Conservation (phyloP, 768 basidiomycete species). For the Collybia sordida region DNA sequence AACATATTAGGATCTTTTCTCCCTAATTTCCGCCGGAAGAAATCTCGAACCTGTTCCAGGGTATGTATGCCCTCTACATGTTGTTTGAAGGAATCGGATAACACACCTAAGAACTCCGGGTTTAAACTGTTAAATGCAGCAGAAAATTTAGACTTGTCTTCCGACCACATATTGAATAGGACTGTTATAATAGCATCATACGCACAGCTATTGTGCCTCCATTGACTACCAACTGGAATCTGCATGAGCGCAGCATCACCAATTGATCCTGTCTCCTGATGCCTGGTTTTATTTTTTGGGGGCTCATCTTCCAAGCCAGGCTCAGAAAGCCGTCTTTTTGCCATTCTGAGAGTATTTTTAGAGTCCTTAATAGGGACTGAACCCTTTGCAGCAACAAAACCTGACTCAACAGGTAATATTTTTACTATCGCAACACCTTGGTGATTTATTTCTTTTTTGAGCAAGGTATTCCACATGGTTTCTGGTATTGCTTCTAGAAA, state of each 20-base stretch:
- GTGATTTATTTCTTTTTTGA: no score
- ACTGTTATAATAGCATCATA: slow-evolving; percentile 25
- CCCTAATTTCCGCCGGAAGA: background rate
- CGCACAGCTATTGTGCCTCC: slow-evolving; percentile 27
- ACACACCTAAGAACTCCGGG: background rate
- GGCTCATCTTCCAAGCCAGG: no score
- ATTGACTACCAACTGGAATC: slow-evolving; percentile 11
- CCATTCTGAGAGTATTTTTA: no score
- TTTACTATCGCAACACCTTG: no score
- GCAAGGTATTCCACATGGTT: background rate
- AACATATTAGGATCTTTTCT: background rate
- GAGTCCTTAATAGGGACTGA: no score
- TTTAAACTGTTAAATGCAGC: background rate
- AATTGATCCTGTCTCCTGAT: no score
- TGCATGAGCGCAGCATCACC: no score
- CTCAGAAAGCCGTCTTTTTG: no score
- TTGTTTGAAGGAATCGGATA: background rate
- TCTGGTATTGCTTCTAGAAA: background rate
- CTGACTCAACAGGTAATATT: no score
- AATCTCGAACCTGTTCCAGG: slow-evolving; percentile 3
- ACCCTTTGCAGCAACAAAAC: no score
- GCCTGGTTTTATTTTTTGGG: no score
- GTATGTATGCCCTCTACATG: background rate
- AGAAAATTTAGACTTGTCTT: background rate
- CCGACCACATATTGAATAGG: slow-evolving; percentile 19